Conservation (phyloP, 73 alveolate species). For the Stentor coeruleus region DNA sequence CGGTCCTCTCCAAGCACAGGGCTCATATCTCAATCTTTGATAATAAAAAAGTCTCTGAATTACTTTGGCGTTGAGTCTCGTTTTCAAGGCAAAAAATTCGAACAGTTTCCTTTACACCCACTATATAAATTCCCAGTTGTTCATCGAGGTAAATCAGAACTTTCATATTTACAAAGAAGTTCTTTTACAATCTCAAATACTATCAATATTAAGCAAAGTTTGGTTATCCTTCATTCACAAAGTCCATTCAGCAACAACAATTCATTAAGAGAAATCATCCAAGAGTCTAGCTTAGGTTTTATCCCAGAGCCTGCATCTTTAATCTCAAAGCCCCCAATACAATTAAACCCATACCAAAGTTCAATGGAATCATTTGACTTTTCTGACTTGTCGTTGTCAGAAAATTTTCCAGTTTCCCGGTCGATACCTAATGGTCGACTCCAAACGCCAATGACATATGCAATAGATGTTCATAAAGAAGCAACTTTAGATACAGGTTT, state of each 20-base stretch:
- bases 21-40: not conserved
- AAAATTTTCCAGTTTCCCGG: not conserved
- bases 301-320: not conserved
- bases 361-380: not conserved
- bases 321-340: not conserved
- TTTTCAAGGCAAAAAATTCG: not conserved
- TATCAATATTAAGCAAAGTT: not conserved
- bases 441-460: not conserved
- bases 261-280: not conserved
- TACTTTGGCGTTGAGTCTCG: constrained; percentile 2
- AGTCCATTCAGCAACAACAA: not conserved
- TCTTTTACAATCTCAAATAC: not conserved
- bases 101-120: not conserved
- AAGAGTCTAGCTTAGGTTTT: not conserved
- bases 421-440: not conserved
- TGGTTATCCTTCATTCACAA: not conserved
- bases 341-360: not conserved
- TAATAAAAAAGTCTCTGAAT: not conserved
- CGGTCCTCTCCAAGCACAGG: not conserved
- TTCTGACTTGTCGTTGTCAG: not conserved
- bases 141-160: not conserved
- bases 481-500: not conserved
- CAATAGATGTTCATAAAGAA: not conserved
- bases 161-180: not conserved
- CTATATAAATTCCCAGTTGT: not conserved